Evolutionary conservation across 2,329 filamentous ascomycete genomes (phyloP), one percentile per base, ranked within the genome.

Genomic region (Clonostachys rosea): DNA sequence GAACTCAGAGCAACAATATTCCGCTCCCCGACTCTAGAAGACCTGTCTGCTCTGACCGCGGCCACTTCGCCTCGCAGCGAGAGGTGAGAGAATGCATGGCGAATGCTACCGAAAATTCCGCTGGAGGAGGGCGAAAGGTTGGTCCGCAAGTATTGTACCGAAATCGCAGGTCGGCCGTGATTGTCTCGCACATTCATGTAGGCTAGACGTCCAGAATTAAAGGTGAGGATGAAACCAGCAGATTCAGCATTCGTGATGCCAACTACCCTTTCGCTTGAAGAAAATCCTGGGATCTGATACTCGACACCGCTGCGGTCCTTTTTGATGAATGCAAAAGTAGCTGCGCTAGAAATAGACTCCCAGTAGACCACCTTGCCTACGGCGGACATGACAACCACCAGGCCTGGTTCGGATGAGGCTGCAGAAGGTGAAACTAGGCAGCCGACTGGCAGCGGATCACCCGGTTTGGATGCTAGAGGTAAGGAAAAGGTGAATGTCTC

Each of bases 271-370:
- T 99, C 94, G 42, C 89, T 86, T 1, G 86, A 87, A 46, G 86
- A 82, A 67, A 96, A 77, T 51, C 87, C 86, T 3, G 81, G 75
- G 51, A 96, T 82, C 4, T 73, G 72, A 42, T 88, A 83, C 59
- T 95, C 89, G 14, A 95, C 81, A 14, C 89, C 89, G 53, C 84
- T 86, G 54, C 87, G 84, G 59, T 89, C 87, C 61, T 95, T 87
- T 54, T 87, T 86, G 59, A 92, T 88, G 39, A 95, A 81, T 52
- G 88, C 89, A 47, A 95, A 77, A 1, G 89, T 90, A 37, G 91
- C 88, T 10, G 90, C 91, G 64, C 84, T 91, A 47, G 92, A 91
- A 52, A 97, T 88, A 37, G 90, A 95, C 63, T 97, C 94, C 91
- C 94, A 97, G 65, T 94, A 97, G 41, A 89, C 85, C 45, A 97